Base-by-base conservation (phyloP, 2,329 filamentous ascomycete species). In the Stagonosporopsis vannaccii region DNA sequence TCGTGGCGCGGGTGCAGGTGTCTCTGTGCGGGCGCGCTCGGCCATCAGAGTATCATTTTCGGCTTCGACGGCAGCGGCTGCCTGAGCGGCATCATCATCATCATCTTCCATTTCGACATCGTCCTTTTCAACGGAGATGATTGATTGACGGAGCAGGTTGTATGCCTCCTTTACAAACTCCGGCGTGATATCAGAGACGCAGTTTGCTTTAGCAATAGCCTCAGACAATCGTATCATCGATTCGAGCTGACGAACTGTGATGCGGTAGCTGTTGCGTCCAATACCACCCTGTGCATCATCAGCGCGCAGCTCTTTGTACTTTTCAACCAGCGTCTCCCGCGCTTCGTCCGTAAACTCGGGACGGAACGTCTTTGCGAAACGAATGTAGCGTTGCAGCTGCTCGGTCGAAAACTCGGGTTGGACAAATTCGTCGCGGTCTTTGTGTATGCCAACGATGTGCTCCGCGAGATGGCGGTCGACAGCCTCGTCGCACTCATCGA, bases 201-300 rank as follows among this genome's bases (percentile, higher is more conserved):
- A 99, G 74, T 97, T 98, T 56, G 92, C 92, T 78, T 98, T 98
- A 56, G 95, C 95, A 65, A 99, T 97, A n/a, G 95, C 95, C 77
- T 99, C 95, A 51, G 90, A 94, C 52, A 99, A 81, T 62, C 95
- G 92, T 65, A 99, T 98, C 84, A 99, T 88, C 72, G 90, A 94
- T 78, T 99, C 95, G 2, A 99, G 84, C 77, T 99, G 95, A 72
- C 95, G 87, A 45, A 99, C 95, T 0, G 95, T 99, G 75, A 99
- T 99, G 57, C 95, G 89, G 81, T 99, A 99, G 62, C 91, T 96
- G 79, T 97, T 98, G 71, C 92, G 87, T 58, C 95, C 95, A 45
- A 97, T 87, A 28, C 95, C 95, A 46, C 95, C 95, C 75, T 97
- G 93, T 0, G 93, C 90, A 70, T 99, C 95, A 71, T 98, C 93